phyloP scores from a whole-genome alignment of 140 eudicot species.

The Bidens hawaiensis region DNA sequence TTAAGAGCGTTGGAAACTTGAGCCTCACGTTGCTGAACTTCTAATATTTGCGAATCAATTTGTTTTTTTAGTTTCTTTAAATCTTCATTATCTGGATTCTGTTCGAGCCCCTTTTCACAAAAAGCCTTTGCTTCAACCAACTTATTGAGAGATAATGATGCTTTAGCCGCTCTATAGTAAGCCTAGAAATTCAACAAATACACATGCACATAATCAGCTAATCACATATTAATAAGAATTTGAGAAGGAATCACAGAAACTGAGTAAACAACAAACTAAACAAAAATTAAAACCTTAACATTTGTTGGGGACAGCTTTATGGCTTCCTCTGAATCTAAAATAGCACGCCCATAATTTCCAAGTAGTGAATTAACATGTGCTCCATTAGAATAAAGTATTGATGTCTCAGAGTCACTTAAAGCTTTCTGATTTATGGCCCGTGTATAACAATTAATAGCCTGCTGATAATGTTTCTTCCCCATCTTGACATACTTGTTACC shows the following conservation, averaged over 20 bases:
- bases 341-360: constrained; percentile 85
- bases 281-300: constrained; percentile 56
- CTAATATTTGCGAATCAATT: constrained; percentile 46
- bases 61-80: constrained; percentile 56
- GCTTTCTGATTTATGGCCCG: constrained; percentile 86
- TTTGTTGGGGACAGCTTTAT: constrained; percentile 64
- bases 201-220: not conserved
- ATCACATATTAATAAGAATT: not conserved
- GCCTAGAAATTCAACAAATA: constrained; percentile 40
- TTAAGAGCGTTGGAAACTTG: constrained; percentile 63
- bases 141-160: constrained; percentile 67
- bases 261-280: not conserved
- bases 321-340: constrained; percentile 93
- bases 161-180: constrained; percentile 78
- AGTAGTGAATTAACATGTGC: constrained; percentile 86
- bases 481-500: constrained; percentile 91
- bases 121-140: constrained; percentile 60
- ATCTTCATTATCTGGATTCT: constrained; percentile 67
- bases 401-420: constrained; percentile 56
- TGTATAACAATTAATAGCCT: constrained; percentile 87
- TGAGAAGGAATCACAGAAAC: not conserved
- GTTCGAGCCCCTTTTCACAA: constrained; percentile 71
- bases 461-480: constrained; percentile 82
- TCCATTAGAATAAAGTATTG: constrained; percentile 65
- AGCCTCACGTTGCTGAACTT: constrained; percentile 50